These are phyloP conservation scores for Primulina huaijiensis DNA, from an alignment of 257 asterid species.

Conservation along the genomic window DNA sequence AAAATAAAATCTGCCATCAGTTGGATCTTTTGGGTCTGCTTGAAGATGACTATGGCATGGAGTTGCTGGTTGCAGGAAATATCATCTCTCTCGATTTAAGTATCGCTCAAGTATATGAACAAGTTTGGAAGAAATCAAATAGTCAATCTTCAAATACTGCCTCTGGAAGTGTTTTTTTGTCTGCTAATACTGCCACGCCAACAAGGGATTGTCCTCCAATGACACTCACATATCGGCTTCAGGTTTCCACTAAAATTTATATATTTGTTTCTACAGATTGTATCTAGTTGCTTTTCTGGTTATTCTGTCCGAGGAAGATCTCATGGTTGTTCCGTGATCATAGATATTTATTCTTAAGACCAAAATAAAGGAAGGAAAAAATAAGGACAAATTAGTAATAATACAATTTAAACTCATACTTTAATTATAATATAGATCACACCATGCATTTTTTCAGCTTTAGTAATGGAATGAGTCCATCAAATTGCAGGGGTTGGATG, in stretches of 20 bases:
- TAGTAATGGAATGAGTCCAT: slow-evolving; percentile 22
- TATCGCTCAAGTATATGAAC: slow-evolving; percentile 90
- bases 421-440: neutral
- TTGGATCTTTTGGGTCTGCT: slow-evolving; percentile 91
- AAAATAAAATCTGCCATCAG: slow-evolving; percentile 97
- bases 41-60: slow-evolving; percentile 99
- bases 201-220: slow-evolving; percentile 91
- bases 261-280: slow-evolving; percentile 14
- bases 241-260: slow-evolving; percentile 45
- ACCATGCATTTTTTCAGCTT: neutral
- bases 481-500: slow-evolving; percentile 88
- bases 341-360: neutral
- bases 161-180: slow-evolving; percentile 65
- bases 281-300: slow-evolving; percentile 1
- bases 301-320: neutral
- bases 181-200: slow-evolving; percentile 58
- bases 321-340: slow-evolving; percentile 12
- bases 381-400: too few species aligned
- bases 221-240: slow-evolving; percentile 96
- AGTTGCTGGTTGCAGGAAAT: slow-evolving; percentile 89
- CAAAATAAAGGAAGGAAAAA: too few species aligned
- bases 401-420: too few species aligned
- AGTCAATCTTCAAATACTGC: slow-evolving; percentile 66
- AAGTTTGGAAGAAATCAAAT: slow-evolving; percentile 90
- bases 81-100: slow-evolving; percentile 96